These are phyloP conservation scores for Cicer cuneatum DNA, from an alignment of 306 rosid genomes.

Conservation along the genomic window DNA sequence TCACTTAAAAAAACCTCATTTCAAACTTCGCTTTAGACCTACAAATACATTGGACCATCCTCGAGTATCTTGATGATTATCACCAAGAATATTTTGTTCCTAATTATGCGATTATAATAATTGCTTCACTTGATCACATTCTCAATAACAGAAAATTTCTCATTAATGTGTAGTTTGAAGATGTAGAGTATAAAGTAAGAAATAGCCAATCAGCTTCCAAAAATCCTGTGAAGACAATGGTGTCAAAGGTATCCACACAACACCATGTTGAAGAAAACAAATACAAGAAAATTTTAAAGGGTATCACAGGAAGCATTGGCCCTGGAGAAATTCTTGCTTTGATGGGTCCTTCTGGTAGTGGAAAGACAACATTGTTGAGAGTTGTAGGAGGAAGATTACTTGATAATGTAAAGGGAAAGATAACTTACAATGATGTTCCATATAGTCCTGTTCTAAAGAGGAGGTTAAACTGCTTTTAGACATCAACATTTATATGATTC, in stretches of 20 bases:
- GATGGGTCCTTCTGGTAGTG: slow-evolving; percentile 99
- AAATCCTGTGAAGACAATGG: slow-evolving; percentile 63
- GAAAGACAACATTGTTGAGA: slow-evolving; percentile 90
- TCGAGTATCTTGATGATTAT: not conserved
- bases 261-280: slow-evolving; percentile 55
- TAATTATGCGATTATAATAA: not conserved
- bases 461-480: slow-evolving; percentile 55
- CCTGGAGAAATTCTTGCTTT: slow-evolving; percentile 94
- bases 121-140: not conserved
- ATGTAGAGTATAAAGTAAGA: slow-evolving; percentile 80
- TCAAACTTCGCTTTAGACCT: not conserved
- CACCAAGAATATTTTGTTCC: not conserved
- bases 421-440: slow-evolving; percentile 77
- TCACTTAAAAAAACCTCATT: too few species aligned
- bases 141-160: slow-evolving; percentile 5
- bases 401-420: slow-evolving; percentile 75
- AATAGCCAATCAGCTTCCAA: slow-evolving; percentile 50
- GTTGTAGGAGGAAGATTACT: slow-evolving; percentile 86
- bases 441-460: slow-evolving; percentile 76
- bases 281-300: slow-evolving; percentile 75
- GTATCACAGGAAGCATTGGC: slow-evolving; percentile 90
- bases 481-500: not conserved
- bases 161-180: slow-evolving; percentile 76
- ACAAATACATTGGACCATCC: too few species aligned
- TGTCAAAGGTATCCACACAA: slow-evolving; percentile 67